Conservation (phyloP, 2,329 filamentous ascomycete species). For the Cercospora sojina region DNA sequence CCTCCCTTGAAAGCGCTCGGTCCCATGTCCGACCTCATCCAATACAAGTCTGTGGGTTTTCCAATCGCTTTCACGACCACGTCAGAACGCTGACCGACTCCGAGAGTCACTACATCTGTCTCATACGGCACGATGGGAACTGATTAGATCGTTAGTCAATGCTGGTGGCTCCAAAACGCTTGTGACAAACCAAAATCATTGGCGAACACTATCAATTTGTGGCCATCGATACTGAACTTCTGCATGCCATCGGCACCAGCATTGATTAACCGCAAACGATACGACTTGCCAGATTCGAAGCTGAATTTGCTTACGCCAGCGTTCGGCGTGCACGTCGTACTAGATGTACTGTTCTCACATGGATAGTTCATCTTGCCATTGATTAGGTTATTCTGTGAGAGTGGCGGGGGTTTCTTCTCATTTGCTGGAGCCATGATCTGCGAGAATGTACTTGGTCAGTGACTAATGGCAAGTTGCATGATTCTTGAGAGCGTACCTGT, state of each 20-base stretch:
- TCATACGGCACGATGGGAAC: conserved; percentile 45
- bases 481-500: not conserved
- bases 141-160: not conserved
- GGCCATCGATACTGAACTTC: conserved; percentile 51
- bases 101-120: conserved; percentile 51
- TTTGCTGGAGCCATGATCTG: conserved; percentile 34
- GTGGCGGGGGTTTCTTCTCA: conserved; percentile 28
- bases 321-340: conserved; percentile 34
- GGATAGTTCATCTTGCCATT: conserved; percentile 35
- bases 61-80: conserved; percentile 45
- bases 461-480: not conserved
- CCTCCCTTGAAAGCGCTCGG: conserved; percentile 57
- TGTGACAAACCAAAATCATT: conserved; percentile 38
- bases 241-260: conserved; percentile 44
- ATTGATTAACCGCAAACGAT: conserved; percentile 47
- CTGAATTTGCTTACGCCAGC: conserved; percentile 39
- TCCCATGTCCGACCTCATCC: conserved; percentile 50
- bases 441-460: not conserved
- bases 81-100: conserved; percentile 56
- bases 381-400: conserved; percentile 33
- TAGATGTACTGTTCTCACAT: conserved; percentile 33
- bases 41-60: conserved; percentile 35
- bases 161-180: not conserved
- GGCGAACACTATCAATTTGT: conserved; percentile 46
- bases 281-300: conserved; percentile 44